Base-by-base conservation (phyloP, 176 grass and related monocot species). In the Ensete ventricosum region DNA sequence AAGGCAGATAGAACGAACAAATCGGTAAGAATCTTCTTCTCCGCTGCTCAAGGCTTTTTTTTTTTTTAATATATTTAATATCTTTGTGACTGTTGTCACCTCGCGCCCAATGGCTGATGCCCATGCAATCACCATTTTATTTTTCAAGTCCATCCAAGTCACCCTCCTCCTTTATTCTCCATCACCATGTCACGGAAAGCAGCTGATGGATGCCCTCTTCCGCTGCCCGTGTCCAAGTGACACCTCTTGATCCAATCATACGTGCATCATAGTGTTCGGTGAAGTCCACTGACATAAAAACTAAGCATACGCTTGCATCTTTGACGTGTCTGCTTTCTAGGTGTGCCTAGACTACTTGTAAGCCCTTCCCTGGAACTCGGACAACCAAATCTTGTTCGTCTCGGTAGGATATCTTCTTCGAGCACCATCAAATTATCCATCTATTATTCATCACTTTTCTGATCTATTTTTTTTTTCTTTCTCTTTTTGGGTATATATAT, bases 221-320 rank as follows among this genome's bases (percentile, higher is more conserved):
- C 13, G 4, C 43, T n/a, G 26, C 65, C 25, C 43, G 26, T 26
- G 8, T 70, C 17, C 67, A 52, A 52, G 17, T 70, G 67, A 69
- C 43, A 70, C 20, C 67, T 70, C 23, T 23, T 65, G 14, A 51
- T 52, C 48, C 67, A 70, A 70, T 70, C 51, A 70, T 70, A 11
- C 51, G 43, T 70, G 67, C 67, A 70, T 52, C 27, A 50, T 50
- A 21, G 9, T 19, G 67, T 70, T 70, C 51, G 67, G 67, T 70
- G 67, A 70, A 70, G 9, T 50, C 67, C 67, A 70, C 67, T 70
- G 67, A 49, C 67, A 70, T 70, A 50, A 50, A 50, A 43, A 43
- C 34, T 43, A 43, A 0, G 34, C 34, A 6, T 6, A 6, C 34
- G 34, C 34, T 43, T 29, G 2, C 29, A 29, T 29, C 29, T 29